These are phyloP conservation scores for Suhomyces kilbournensis DNA, from an alignment of 805 yeast species.

Conservation along the genomic window DNA sequence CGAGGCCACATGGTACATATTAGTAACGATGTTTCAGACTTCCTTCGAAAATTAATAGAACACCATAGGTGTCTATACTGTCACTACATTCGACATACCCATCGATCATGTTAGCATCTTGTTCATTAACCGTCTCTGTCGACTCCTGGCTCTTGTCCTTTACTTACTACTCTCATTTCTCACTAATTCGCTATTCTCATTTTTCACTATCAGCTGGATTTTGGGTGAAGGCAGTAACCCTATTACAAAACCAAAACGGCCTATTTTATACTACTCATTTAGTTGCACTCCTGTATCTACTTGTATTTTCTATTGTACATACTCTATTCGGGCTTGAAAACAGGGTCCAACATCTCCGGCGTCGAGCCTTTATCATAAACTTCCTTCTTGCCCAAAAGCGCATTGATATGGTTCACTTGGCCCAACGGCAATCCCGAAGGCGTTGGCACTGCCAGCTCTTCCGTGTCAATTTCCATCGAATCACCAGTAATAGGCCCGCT, in stretches of 20 bases:
- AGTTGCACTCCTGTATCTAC: too few relatives aligned
- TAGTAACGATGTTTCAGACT: neutral
- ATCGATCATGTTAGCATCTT: neutral
- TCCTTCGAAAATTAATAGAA: neutral
- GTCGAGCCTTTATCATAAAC: constrained; percentile 5
- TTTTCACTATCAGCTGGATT: too few relatives aligned
- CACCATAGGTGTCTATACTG: neutral
- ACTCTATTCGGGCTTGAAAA: constrained; percentile 15
- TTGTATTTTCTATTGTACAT: neutral
- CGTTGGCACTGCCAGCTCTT: neutral
- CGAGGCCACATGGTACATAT: neutral
- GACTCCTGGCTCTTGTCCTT: neutral
- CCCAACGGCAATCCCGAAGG: constrained; percentile 1
- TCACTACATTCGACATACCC: neutral
- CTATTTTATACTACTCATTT: neutral
- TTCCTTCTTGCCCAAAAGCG: neutral
- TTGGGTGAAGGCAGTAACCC: too few relatives aligned
- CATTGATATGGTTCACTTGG: constrained; percentile 5
- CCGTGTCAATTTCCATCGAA: neutral
- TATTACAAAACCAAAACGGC: too few relatives aligned
- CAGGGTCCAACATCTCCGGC: constrained; percentile 22
- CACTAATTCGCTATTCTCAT: too few relatives aligned
- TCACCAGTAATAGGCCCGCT: constrained; percentile 7
- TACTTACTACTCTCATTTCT: too few relatives aligned
- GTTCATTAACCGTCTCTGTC: neutral